Conservation (phyloP, 2,329 filamentous ascomycete genomes). For the Acephala macrosclerotiorum region DNA sequence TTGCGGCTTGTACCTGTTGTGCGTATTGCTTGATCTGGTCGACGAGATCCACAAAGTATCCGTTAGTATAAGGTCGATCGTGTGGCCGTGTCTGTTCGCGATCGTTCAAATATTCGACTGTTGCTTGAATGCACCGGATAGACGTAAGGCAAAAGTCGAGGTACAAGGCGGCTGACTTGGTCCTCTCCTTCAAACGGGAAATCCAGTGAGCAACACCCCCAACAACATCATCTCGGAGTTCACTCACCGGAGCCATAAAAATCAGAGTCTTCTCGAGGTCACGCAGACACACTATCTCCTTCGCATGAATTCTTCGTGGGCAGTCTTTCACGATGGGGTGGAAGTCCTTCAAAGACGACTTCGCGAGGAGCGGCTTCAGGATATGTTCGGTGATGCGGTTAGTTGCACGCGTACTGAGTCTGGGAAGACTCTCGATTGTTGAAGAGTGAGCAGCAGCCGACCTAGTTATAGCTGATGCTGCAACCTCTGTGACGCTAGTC, state of each 20-base stretch:
- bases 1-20: constrained; percentile 78
- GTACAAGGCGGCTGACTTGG: constrained; percentile 75
- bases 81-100: constrained; percentile 83
- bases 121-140: constrained; percentile 88
- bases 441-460: constrained; percentile 59
- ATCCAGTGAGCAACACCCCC: constrained; percentile 74
- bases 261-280: constrained; percentile 95
- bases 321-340: constrained; percentile 80
- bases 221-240: constrained; percentile 60
- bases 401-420: constrained; percentile 73
- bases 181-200: constrained; percentile 74
- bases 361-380: constrained; percentile 78
- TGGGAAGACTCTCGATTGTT: constrained; percentile 58
- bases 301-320: constrained; percentile 79
- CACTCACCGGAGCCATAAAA: constrained; percentile 93
- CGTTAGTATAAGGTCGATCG: constrained; percentile 92
- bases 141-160: constrained; percentile 90
- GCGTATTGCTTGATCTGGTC: constrained; percentile 94
- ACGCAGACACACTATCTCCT: constrained; percentile 88
- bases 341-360: constrained; percentile 79
- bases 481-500: constrained; percentile 49
- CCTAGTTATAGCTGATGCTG: constrained; percentile 66
- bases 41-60: constrained; percentile 95
- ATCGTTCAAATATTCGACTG: constrained; percentile 84
- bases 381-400: constrained; percentile 83